Evolutionary conservation across 2,329 filamentous ascomycete species (phyloP).

Genomic region (Westerdykella sp.): DNA sequence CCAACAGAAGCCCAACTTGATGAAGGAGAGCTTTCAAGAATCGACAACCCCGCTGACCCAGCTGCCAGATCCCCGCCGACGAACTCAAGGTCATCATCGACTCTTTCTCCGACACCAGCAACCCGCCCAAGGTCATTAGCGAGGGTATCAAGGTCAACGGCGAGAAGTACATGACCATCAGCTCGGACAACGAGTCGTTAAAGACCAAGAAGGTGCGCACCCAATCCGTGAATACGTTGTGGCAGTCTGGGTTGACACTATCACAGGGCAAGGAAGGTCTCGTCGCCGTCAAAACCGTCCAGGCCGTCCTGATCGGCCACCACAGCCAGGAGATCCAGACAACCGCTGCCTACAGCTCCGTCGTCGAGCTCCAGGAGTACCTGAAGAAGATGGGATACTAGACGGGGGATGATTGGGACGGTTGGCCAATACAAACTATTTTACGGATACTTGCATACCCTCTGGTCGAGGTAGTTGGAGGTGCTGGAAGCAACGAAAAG

Average conservation of each 20-base stretch:
- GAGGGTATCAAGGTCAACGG: conserved; percentile 71
- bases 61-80: conserved; percentile 43
- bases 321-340: conserved; percentile 70
- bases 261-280: conserved; percentile 70
- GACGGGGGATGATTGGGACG: conserved; percentile 2
- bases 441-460: conserved; percentile 35
- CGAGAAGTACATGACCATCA: conserved; percentile 71
- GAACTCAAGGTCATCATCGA: conserved; percentile 52
- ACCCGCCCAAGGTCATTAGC: conserved; percentile 60
- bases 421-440: conserved; percentile 2
- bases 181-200: conserved; percentile 68
- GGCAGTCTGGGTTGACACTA: conserved; percentile 7
- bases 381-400: conserved; percentile 74
- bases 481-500: not conserved
- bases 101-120: conserved; percentile 50
- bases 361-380: conserved; percentile 83
- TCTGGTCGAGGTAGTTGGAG: conserved; percentile 6
- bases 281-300: conserved; percentile 75
- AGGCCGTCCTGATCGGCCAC: conserved; percentile 84
- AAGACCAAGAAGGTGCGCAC: conserved; percentile 75
- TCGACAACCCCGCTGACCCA: conserved; percentile 5
- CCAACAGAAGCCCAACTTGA: not conserved
- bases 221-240: not conserved
- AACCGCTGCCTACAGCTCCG: conserved; percentile 68
- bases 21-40: not conserved